Evolutionary conservation across 108 stramenopile species (phyloP).

Genomic region (Hondaea fermentalgiana): DNA sequence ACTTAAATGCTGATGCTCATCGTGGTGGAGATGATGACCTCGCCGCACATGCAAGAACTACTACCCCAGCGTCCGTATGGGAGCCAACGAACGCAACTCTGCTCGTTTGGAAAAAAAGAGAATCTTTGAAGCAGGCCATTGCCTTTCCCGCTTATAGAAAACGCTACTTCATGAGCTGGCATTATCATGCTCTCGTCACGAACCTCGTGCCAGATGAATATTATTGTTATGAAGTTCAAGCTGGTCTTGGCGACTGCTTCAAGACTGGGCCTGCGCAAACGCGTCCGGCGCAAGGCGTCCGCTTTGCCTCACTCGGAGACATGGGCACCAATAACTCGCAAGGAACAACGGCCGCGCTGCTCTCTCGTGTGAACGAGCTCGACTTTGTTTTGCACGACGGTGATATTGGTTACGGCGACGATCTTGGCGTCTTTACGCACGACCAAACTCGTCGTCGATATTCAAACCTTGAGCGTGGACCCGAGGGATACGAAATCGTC

Average conservation of each 20-base stretch:
- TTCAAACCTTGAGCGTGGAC: neutral
- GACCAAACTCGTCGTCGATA: too few species aligned
- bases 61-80: neutral
- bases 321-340: neutral
- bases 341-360: neutral
- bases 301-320: neutral
- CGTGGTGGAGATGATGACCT: too few species aligned
- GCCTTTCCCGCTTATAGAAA: neutral
- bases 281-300: neutral
- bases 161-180: neutral
- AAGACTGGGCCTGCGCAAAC: neutral
- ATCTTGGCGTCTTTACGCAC: neutral
- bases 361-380: too few species aligned
- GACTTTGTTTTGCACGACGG: neutral
- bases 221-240: neutral
- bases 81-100: neutral
- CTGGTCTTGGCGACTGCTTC: neutral
- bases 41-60: neutral
- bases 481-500: conserved; percentile 6
- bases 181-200: neutral
- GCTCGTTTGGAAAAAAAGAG: too few species aligned
- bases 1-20: too few species aligned
- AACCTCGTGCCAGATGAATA: neutral
- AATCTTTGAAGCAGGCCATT: too few species aligned
- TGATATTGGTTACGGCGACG: neutral